Conservation (phyloP, 78 protist genomes). For the Dictyostelium intermedium region DNA sequence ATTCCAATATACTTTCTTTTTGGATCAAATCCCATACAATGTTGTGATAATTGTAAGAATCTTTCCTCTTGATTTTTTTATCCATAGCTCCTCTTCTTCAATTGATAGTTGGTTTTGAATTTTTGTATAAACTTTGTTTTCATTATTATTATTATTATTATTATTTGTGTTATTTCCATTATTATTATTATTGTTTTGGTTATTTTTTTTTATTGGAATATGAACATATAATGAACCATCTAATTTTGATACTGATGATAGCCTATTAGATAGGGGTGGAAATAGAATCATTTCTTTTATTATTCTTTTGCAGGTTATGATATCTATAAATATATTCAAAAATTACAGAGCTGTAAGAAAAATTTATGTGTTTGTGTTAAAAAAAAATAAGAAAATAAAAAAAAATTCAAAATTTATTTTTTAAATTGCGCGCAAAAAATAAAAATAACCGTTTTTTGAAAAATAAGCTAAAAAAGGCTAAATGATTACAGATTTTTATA, state of each 20-base stretch:
- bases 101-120: constrained; percentile 10
- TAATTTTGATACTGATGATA: background rate
- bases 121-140: background rate
- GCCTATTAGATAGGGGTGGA: constrained; percentile 7
- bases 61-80: constrained; percentile 3
- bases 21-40: background rate
- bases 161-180: background rate
- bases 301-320: too few relatives aligned
- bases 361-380: background rate
- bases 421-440: background rate
- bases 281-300: background rate
- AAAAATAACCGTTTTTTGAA: too few relatives aligned
- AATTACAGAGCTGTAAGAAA: background rate
- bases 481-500: too few relatives aligned
- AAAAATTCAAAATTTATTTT: background rate
- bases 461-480: too few relatives aligned
- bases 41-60: background rate
- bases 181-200: background rate
- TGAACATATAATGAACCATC: constrained; percentile 14
- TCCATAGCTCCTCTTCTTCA: constrained; percentile 9
- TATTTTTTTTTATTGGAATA: background rate
- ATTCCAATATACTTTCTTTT: constrained; percentile 6
- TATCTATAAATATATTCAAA: too few relatives aligned
- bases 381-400: background rate
- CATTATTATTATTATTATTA: background rate